Base-by-base conservation (phyloP, 345 rosid genomes). In the Mangifera indica region DNA sequence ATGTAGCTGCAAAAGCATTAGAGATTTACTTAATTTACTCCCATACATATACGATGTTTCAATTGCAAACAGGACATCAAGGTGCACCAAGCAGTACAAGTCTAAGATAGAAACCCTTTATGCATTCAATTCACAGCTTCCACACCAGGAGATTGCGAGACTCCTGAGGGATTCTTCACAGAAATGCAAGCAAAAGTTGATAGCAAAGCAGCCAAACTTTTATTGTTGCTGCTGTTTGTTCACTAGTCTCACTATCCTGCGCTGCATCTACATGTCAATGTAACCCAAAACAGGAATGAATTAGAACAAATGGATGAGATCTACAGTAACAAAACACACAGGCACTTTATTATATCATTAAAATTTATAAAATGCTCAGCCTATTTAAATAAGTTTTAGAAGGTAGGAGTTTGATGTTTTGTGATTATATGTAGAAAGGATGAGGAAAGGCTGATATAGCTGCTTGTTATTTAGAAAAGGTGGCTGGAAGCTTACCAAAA, bases 251-350 rank as follows among this genome's bases (percentile, higher is more conserved):
- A 73, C 56, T 37, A 86, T 79, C 80, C 69, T 82, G 24, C 73
- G 67, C 71, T 82, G 81, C 83, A 82, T 86, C 87, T 86, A 76
- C 73, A 71, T 45, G 48, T 42, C 48, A 46, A 29, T 13, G 40
- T 53, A 12, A 32, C 20, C n/a, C 15, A n/a, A 25, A 46, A 15
- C 10, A 40, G 11, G 1, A 26, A 20, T 60, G 3, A 5, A 32
- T 40, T 56, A 48, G 24, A 69, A 67, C 26, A 63, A 29, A 20
- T 48, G 17, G 5, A 40, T 49, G 20, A 20, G 22, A 63, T 10
- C 12, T 18, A 14, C 6, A 12, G 53, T 5, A 17, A 49, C 53
- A 46, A 3, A 65, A 9, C 18, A 66, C 57, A 9, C 18, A 25
- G 26, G 57, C 58, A 66, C 3, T 32, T 37, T 37, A 37, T 7